Evolutionary conservation across 139 green algal species (phyloP), one percentile per base, ranked within the genome.

Genomic region (Tetradesmus obliquus): DNA sequence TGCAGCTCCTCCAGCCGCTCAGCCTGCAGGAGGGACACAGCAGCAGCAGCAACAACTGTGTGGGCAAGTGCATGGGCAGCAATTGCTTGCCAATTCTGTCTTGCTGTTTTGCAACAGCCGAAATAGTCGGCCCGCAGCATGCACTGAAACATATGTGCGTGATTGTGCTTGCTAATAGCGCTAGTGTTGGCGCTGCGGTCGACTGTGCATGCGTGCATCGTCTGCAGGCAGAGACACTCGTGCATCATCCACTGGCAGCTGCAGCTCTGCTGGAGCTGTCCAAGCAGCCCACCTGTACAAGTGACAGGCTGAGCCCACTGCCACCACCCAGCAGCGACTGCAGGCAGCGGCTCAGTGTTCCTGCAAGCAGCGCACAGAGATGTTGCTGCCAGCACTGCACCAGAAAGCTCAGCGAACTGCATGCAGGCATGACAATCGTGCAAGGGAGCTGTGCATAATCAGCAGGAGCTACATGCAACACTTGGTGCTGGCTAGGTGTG

Each of bases 1-100:
- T 91, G 88, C 62, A 96, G 90, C 22, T 88, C 80, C 53, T 94
- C 86, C 82, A 96, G 82, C 74, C 83, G 91, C 80, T 93, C 90
- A 10, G 71, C 84, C 93, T 95, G 92, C 54, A 79, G n/a, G 3
- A 60, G 3, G 2, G 20, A 62, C 57, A 22, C 15, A 55, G 9
- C n/a, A 79, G 66, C 86, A 17, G 83, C 54, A 66, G 55, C 57
- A 53, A 3, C 19, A n/a, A 55, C 74, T 51, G 2, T 2, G 53
- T 6, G n/a, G 69, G 86, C 32, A 9, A 32, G n/a, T 3, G 69
- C 8, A 57, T 3, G 20, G 53, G 24, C 45, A 69, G 86, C 45
- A 81, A 5, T 76, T 19, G 8, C 9, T n/a, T 8, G 19, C n/a
- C 19, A 9, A 15, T 74, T 51, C 19, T 19, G 17, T 87, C 32